Evolutionary conservation across 2,329 filamentous ascomycete genomes (phyloP), one percentile per base, ranked within the genome.

Genomic region (Ophiostoma ulmi): DNA sequence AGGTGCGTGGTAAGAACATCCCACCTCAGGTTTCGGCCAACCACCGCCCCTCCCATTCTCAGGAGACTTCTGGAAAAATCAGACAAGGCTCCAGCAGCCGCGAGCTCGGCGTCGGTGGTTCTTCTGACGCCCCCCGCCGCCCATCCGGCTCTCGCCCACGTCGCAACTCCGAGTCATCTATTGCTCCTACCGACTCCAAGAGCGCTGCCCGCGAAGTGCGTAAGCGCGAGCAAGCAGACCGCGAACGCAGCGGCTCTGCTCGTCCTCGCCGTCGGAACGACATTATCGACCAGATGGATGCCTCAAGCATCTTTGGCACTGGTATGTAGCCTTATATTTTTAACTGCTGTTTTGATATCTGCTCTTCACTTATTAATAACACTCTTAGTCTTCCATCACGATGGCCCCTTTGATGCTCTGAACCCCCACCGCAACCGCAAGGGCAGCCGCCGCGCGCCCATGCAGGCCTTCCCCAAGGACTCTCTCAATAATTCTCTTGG

Each of bases 331-430:
- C 5, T 1, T 10, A 5, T 14, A 11, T 58, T 26, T 31, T 3
- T 11, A 58, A 26, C n/a, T 26, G 7, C 52, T 63, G 26, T n/a
- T 39, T n/a, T 41, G 3, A 14, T 20, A n/a, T 26, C 14, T 48
- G 5, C 22, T 52, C 39, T 13, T 52, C 5, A 8, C 17, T 66
- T 70, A 22, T 10, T 39, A 39, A 36, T 17, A 65, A 39, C 26
- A 22, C 8, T 26, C 6, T 6, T 76, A 97, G 93, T 97, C 75
- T 97, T 98, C 81, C 95, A 99, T 77, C 95, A 99, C 77, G 95
- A 98, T 77, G 95, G 95, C 0, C 95, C 95, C 5, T 99, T 97
- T 76, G 95, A 99, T 80, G 95, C 95, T 26, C 92, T 95, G 79
- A 97, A 97, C 79, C 93, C 95, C 5, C 91, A 97, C 79, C 92